Conservation (phyloP, 2,329 filamentous ascomycete genomes). For the Trichoderma sp. region DNA sequence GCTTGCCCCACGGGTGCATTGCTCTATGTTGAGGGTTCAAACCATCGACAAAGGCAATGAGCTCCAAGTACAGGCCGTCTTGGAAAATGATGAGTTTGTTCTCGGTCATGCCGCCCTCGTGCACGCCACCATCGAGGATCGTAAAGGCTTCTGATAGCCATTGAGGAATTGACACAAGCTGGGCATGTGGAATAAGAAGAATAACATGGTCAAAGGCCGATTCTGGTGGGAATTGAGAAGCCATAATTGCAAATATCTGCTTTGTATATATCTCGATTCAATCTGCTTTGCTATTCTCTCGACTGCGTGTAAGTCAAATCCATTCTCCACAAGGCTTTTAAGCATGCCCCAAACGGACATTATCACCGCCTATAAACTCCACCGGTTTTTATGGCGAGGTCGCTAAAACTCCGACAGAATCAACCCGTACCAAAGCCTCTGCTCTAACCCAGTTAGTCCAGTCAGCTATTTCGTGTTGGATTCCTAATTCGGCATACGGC, state of each 20-base stretch:
- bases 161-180: neutral
- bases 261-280: neutral
- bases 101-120: conserved; percentile 5
- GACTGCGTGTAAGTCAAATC: neutral
- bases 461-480: neutral
- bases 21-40: neutral
- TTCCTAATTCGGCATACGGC: neutral
- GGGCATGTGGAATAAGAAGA: neutral
- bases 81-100: neutral
- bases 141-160: conserved; percentile 4
- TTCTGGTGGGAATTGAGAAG: neutral
- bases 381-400: neutral
- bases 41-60: neutral
- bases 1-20: conserved; percentile 6
- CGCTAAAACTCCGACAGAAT: neutral
- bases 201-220: conserved; percentile 6
- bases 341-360: neutral
- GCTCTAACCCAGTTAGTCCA: neutral
- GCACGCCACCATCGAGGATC: conserved; percentile 4
- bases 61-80: neutral
- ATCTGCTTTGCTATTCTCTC: neutral
- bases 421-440: neutral
- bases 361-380: neutral
- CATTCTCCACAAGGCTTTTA: neutral
- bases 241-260: neutral